phyloP scores from a whole-genome alignment of 2,329 filamentous ascomycete species.

The Penicillium concentricum region DNA sequence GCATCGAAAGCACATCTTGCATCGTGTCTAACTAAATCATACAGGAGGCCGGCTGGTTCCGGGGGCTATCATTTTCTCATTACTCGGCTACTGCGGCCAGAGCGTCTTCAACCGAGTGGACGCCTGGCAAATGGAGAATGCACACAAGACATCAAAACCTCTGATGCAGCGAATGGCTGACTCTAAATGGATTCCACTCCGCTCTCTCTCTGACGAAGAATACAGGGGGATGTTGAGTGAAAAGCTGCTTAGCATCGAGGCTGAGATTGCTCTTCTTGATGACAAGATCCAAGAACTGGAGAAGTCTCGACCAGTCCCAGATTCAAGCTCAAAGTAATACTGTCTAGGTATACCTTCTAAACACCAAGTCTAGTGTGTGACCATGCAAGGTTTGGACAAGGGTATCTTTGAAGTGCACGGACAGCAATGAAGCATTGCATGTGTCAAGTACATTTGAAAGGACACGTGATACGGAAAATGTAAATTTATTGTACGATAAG shows the following conservation, averaged over 20 bases:
- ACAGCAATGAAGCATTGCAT: slow-evolving; percentile 6
- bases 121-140: slow-evolving; percentile 43
- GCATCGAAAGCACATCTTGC: neutral
- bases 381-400: too few relatives aligned
- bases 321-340: slow-evolving; percentile 6
- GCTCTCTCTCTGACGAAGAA: slow-evolving; percentile 67
- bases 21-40: slow-evolving; percentile 15
- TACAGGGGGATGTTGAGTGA: slow-evolving; percentile 70
- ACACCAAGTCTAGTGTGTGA: neutral
- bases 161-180: slow-evolving; percentile 54
- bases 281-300: slow-evolving; percentile 65
- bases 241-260: slow-evolving; percentile 69
- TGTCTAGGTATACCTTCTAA: neutral
- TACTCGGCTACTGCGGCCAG: slow-evolving; percentile 60
- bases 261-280: slow-evolving; percentile 74
- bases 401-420: slow-evolving; percentile 10
- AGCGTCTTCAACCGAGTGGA: slow-evolving; percentile 54
- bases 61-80: slow-evolving; percentile 58
- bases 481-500: slow-evolving; percentile 6
- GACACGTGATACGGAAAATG: neutral
- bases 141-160: slow-evolving; percentile 38
- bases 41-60: slow-evolving; percentile 59
- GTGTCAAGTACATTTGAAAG: neutral
- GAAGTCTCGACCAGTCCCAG: slow-evolving; percentile 18
- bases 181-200: slow-evolving; percentile 71